Evolutionary conservation across 305 asterid species (phyloP).

Genomic region (Plantago lanceolata): DNA sequence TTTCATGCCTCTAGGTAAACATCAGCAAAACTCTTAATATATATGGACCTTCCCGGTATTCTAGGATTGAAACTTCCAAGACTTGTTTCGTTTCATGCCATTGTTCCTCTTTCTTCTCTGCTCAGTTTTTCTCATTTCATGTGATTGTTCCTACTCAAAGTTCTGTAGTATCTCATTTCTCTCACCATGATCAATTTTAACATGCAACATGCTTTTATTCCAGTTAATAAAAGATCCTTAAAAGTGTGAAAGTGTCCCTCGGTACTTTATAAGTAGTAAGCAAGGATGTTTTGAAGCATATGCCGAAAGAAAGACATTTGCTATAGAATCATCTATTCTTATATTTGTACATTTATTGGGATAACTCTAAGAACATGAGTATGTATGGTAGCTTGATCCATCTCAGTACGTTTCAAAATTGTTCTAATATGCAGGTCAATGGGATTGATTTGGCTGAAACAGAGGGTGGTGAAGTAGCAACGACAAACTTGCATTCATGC

Average conservation of each 20-base stretch:
- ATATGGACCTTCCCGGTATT: no score
- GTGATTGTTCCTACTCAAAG: background rate
- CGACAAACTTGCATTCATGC: conserved; percentile 57
- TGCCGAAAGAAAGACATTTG: background rate
- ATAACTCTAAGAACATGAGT: background rate
- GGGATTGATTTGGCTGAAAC: conserved; percentile 48
- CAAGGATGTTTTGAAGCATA: background rate
- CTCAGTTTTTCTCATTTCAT: no score
- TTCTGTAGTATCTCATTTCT: background rate
- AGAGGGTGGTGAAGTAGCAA: conserved; percentile 63
- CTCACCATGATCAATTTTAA: background rate
- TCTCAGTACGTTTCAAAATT: conserved; percentile 5
- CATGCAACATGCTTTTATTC: no score
- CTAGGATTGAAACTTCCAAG: background rate
- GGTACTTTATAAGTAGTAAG: no score
- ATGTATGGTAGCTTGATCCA: no score
- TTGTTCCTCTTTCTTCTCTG: background rate
- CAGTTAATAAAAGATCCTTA: no score
- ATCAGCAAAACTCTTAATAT: no score
- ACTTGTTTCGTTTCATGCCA: background rate
- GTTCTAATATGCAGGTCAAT: conserved; percentile 52
- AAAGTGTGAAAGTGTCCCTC: no score
- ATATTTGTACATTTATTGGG: background rate
- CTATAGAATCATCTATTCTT: background rate
- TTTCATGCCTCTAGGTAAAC: no score